Percentiles rank a stretch among this genome's conserved stretches.
phyloP scores from a whole-genome alignment of 768 basidiomycete genomes.

The Auricularia sp. region DNA sequence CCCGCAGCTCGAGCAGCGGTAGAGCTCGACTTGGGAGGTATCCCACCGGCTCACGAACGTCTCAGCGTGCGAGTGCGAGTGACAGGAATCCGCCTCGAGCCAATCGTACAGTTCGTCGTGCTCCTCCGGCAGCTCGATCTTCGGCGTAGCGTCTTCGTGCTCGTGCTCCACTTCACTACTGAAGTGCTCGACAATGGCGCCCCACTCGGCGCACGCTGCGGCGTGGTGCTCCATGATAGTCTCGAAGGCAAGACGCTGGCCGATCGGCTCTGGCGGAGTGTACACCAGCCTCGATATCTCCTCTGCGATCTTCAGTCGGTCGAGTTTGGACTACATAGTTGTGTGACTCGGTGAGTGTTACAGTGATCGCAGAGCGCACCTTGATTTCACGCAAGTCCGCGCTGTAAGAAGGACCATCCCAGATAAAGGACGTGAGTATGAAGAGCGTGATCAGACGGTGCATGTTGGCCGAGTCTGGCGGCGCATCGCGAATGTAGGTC shows the following conservation, averaged over 20 bases:
- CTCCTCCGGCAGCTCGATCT: constrained; percentile 16
- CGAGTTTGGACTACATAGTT: neutral
- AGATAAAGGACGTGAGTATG: constrained; percentile 41
- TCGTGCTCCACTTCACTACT: constrained; percentile 19
- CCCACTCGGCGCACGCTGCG: constrained; percentile 7
- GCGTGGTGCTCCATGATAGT: constrained; percentile 38
- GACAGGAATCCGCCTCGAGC: constrained; percentile 37
- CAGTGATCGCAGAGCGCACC: constrained; percentile 23
- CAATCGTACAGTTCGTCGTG: constrained; percentile 50
- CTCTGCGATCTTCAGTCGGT: constrained; percentile 41
- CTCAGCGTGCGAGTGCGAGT: constrained; percentile 12
- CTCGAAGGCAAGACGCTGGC: constrained; percentile 42
- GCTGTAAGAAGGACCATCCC: constrained; percentile 42
- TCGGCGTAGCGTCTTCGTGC: constrained; percentile 12
- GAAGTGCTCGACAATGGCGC: constrained; percentile 26
- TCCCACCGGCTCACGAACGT: neutral
- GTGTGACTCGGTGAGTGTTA: neutral
- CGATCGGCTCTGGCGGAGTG: constrained; percentile 37
- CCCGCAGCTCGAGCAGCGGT: constrained; percentile 54
- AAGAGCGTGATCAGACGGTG: constrained; percentile 52
- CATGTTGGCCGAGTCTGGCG: constrained; percentile 54
- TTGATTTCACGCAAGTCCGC: constrained; percentile 40
- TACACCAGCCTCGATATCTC: constrained; percentile 38
- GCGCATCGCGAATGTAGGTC: constrained; percentile 42
- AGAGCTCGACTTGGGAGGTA: constrained; percentile 32